Percentiles rank a stretch among this genome's conserved stretches.
Conservation (phyloP, 106 monocot species). For the Allium sativum region DNA sequence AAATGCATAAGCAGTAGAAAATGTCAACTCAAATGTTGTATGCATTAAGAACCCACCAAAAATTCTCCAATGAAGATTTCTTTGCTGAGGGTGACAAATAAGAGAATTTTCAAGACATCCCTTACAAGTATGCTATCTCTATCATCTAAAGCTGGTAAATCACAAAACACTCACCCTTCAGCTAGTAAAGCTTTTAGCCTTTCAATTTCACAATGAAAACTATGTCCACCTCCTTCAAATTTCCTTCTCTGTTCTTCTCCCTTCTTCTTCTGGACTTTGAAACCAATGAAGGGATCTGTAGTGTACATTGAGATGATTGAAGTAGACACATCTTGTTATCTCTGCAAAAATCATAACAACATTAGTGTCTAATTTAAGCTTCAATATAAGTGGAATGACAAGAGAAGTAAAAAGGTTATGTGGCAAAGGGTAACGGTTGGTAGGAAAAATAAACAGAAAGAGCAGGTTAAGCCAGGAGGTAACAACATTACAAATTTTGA, state of each 20-base stretch:
- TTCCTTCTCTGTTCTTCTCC: slow-evolving; percentile 49
- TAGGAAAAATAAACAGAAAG: too few species aligned
- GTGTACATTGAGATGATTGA: too few species aligned
- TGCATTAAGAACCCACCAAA: slow-evolving; percentile 99
- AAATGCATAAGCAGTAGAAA: slow-evolving; percentile 96
- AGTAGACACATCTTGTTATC: too few species aligned
- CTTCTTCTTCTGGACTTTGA: slow-evolving; percentile 58
- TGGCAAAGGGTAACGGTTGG: too few species aligned
- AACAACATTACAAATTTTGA: too few species aligned
- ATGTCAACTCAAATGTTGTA: slow-evolving; percentile 78
- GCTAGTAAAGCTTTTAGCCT: slow-evolving; percentile 55
- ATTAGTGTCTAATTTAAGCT: too few species aligned
- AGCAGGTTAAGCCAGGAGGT: too few species aligned
- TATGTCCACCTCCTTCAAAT: slow-evolving; percentile 50
- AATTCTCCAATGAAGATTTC: slow-evolving; percentile 87
- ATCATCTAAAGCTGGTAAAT: slow-evolving; percentile 85
- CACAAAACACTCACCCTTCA: slow-evolving; percentile 85
- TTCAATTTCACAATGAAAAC: slow-evolving; percentile 34
- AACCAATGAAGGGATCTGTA: too few species aligned
- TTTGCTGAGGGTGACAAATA: slow-evolving; percentile 94
- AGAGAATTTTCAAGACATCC: slow-evolving; percentile 82
- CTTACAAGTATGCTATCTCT: slow-evolving; percentile 80
- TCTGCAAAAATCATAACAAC: too few species aligned
- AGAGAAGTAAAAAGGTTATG: too few species aligned
- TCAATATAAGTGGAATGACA: too few species aligned